Base-by-base conservation (phyloP, 2,329 filamentous ascomycete species). In the Malbranchea zuffiana region DNA sequence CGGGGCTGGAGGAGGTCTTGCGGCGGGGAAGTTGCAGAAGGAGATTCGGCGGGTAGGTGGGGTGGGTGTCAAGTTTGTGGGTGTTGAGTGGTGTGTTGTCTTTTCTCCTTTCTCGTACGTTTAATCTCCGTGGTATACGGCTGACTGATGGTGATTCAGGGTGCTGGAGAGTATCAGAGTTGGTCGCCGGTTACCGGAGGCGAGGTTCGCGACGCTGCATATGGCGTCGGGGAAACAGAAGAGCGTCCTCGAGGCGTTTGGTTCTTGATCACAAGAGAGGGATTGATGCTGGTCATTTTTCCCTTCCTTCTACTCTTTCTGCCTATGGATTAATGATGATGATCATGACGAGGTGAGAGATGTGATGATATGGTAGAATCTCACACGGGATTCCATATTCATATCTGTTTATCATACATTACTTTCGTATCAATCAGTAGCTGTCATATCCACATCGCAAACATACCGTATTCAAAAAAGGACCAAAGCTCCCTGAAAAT, bases 161-260 rank as follows among this genome's bases (percentile, higher is more conserved):
- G 75, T 83, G 4, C 61, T 93, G n/a, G 82, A 92, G 54, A 87
- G 84, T 55, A 69, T 94, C 47, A 82, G 80, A 47, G 76, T 72
- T 1, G 80, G 79, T 3, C 83, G 74, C 54, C 69, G 86, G 38
- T 66, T 92, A 27, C 69, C 81, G 0, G 87, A 95, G 61, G 71
- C 77, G 18, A 67, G 73, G 36, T 94, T 87, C 54, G 68, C 74
- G 21, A 71, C 67, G 28, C 55, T 82, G 46, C 76, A 73, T 47
- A 57, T 82, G 34, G 77, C 75, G 5, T 56, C 71, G 0, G 72
- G 68, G 47, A 68, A 71, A 3, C 81, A 86, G 55, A 63, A 63
- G 45, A 82, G 78, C 56, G 74, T 87, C 28, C 71, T 75, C 48
- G 64, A 60, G 13, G 61, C 74, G 47, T 74, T 67, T 46, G 25